Evolutionary conservation across 2,329 filamentous ascomycete species (phyloP), one percentile per base, ranked within the genome.

Genomic region (Alternaria conjuncta): DNA sequence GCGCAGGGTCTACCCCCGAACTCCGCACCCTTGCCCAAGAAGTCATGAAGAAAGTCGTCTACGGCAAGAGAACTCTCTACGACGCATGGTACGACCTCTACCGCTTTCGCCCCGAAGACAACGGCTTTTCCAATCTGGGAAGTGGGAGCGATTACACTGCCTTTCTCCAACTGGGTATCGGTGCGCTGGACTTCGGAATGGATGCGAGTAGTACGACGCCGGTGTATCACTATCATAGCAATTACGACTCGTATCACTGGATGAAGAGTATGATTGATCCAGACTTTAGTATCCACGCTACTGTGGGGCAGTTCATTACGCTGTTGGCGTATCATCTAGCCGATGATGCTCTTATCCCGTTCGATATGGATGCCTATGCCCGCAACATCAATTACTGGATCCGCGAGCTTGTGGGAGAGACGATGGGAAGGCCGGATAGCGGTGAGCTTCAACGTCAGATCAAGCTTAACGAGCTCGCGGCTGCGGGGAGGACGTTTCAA

Each of bases 181-280:
- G 64, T 30, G 58, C 68, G 9, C 45, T 82, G 26, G 78, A 83
- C 55, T 69, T 82, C 46, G 80, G 79, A 28, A 71, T 76, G 44
- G 71, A 68, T 21, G 64, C 57, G 6, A 69, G 71, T 2, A 60
- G 70, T 4, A 68, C 67, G 0, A 76, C 79, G 20, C 79, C 83
- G 0, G 71, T 85, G 7, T 85, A 84, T 62, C 83, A 80, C 36
- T 85, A 85, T 66, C 83, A 85, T 65, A 81, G 79, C 26, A 79
- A 77, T 68, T 85, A 85, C 72, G 74, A 85, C 64, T 74, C 78
- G 26, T 85, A 84, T 62, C 80, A 82, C 56, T 87, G 85, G 85
- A 86, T 86, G 84, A 69, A 73, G 0, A 82, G 76, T 0, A 86
- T 81, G 57, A 84, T 83, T 5, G 85, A 87, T 66, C 83, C 84